Base-by-base conservation (phyloP, 1,139 yeast species). In the Zygoascus sp. region DNA sequence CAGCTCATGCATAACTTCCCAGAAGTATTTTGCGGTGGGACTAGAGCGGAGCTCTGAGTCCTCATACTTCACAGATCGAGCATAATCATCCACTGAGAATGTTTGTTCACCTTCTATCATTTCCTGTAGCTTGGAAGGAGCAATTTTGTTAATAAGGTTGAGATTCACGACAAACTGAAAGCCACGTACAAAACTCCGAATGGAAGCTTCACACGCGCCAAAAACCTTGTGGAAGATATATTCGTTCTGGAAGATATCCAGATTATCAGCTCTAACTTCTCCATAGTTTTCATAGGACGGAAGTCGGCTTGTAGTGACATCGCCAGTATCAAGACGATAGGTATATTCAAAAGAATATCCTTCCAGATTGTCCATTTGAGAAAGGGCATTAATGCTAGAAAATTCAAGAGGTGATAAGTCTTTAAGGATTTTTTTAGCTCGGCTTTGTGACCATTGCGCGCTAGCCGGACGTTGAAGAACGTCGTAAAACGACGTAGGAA, bases 401-500 rank as follows among this genome's bases (percentile, higher is more conserved):
- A 22, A 6, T 10, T n/a, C n/a, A 23, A 22, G 13, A 35, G 45
- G 40, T 1, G 40, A 21, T 32, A 42, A 38, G 32, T 30, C 38
- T 43, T 40, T 17, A 1, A 40, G n/a, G 15, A 42, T 20, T 16
- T 25, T 20, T 16, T 30, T 15, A 7, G 43, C 43, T n/a, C 16
- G n/a, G n/a, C 28, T 32, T 21, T 40, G 19, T 9, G 37, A 21
- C 34, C 35, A 40, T n/a, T 5, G 11, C 11, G 40, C 23, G 21
- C n/a, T 32, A 30, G 43, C 37, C 8, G 37, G 25, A 6, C 35
- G 22, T 19, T 35, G 42, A 8, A 59, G 46, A 36, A 52, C 38
- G 20, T 44, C 22, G 40, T 62, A 62, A 39, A 62, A 53, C 21
- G 52, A 40, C 1, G 32, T 30, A 1, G 64, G 62, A 37, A 62